phyloP scores from a whole-genome alignment of 345 rosid species.

The Isatis tinctoria region DNA sequence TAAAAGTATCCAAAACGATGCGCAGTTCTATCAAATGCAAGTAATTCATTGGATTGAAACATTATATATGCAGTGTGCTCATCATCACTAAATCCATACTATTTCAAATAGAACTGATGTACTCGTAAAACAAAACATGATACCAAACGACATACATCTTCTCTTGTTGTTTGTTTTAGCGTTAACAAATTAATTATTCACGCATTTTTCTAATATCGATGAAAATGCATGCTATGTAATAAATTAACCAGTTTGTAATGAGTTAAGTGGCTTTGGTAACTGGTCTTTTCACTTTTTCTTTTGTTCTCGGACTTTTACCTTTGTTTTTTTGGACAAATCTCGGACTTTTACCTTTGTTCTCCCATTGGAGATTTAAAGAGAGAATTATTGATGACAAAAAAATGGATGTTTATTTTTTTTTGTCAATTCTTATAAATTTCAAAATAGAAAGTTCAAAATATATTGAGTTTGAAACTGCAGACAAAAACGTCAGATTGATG shows the following conservation, averaged over 20 bases:
- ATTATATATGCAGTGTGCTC: no score
- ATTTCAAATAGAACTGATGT: no score
- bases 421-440: neutral
- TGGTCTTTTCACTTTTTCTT: constrained; percentile 21
- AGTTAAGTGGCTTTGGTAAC: constrained; percentile 5
- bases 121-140: no score
- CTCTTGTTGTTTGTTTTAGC: neutral
- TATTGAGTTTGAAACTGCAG: neutral
- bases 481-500: neutral
- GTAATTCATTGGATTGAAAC: no score
- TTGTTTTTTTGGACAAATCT: neutral
- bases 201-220: neutral
- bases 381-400: neutral
- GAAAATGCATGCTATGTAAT: neutral
- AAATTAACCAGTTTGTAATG: neutral
- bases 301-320: neutral
- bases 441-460: no score
- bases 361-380: neutral
- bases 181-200: neutral
- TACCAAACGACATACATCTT: neutral
- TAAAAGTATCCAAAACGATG: no score
- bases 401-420: neutral
- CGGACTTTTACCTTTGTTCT: constrained; percentile 5
- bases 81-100: neutral
- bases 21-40: no score